Conservation (phyloP, 495 filamentous ascomycete genomes). For the Penicillium longicatenatum region DNA sequence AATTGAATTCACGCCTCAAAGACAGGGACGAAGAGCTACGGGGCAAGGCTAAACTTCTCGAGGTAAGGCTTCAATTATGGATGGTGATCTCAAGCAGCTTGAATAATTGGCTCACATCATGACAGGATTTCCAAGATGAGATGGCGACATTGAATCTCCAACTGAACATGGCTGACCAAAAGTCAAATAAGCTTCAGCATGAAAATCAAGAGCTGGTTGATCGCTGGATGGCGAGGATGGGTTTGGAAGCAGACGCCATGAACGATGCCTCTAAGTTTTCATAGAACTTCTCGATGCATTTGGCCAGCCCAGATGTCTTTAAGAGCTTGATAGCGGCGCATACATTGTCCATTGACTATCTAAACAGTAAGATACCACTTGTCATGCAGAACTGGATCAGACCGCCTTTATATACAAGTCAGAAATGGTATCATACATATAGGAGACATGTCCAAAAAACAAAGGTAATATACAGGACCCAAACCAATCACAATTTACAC, state of each 20-base stretch:
- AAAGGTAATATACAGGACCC: conserved; percentile 25
- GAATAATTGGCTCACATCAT: conserved; percentile 5
- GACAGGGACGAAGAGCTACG: conserved; percentile 85
- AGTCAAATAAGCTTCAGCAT: conserved; percentile 62
- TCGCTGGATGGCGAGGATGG: conserved; percentile 87
- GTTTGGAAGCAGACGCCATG: conserved; percentile 84
- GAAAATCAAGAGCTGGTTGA: conserved; percentile 89
- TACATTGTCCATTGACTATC: background rate
- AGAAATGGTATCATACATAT: conserved; percentile 26
- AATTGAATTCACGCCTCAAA: conserved; percentile 61
- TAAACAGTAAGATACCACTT: background rate
- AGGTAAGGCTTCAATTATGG: conserved; percentile 47
- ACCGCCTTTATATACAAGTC: conserved; percentile 16
- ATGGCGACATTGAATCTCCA: conserved; percentile 82
- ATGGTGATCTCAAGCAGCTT: background rate
- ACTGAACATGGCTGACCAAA: conserved; percentile 80
- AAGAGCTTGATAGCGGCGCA: background rate
- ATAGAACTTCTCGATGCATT: conserved; percentile 14
- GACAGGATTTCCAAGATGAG: conserved; percentile 85
- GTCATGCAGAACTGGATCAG: background rate
- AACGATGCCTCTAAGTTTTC: conserved; percentile 62
- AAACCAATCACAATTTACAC: conserved; percentile 13
- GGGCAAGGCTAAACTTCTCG: conserved; percentile 78
- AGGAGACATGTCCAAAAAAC: conserved; percentile 24
- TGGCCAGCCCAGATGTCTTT: background rate